phyloP scores from a whole-genome alignment of 2,329 filamentous ascomycete genomes.

The Hymenoscyphus fructigenus region DNA sequence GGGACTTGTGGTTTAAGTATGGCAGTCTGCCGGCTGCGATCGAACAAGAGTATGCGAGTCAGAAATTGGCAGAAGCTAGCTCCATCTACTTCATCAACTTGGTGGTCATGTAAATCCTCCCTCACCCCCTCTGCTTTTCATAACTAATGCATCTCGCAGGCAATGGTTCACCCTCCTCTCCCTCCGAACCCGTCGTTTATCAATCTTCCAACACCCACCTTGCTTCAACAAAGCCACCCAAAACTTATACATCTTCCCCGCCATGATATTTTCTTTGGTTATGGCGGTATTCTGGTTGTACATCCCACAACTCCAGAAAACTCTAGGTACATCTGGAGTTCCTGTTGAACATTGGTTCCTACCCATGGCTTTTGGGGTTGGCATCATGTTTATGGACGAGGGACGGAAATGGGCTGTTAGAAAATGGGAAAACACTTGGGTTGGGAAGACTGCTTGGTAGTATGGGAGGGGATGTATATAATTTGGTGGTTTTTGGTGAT shows the following conservation, averaged over 20 bases:
- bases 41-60: conserved; percentile 54
- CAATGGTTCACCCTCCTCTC: conserved; percentile 76
- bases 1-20: conserved; percentile 66
- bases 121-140: not conserved
- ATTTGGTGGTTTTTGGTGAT: not conserved
- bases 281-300: conserved; percentile 73
- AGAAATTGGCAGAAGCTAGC: conserved; percentile 42
- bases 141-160: conserved; percentile 38
- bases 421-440: conserved; percentile 54
- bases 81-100: conserved; percentile 76
- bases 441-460: conserved; percentile 66
- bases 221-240: conserved; percentile 62
- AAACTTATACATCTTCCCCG: conserved; percentile 69
- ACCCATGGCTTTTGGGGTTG: conserved; percentile 69
- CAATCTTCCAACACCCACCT: conserved; percentile 72
- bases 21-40: conserved; percentile 47
- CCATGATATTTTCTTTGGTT: conserved; percentile 65
- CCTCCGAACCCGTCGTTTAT: conserved; percentile 61
- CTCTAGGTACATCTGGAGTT: conserved; percentile 60
- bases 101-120: conserved; percentile 65
- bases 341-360: conserved; percentile 76
- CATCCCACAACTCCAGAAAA: conserved; percentile 60
- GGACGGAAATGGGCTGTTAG: conserved; percentile 61
- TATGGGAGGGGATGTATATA: not conserved
- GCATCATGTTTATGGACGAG: conserved; percentile 65